phyloP scores from a whole-genome alignment of 177 flowering plant genomes.

The Telopea speciosissima region DNA sequence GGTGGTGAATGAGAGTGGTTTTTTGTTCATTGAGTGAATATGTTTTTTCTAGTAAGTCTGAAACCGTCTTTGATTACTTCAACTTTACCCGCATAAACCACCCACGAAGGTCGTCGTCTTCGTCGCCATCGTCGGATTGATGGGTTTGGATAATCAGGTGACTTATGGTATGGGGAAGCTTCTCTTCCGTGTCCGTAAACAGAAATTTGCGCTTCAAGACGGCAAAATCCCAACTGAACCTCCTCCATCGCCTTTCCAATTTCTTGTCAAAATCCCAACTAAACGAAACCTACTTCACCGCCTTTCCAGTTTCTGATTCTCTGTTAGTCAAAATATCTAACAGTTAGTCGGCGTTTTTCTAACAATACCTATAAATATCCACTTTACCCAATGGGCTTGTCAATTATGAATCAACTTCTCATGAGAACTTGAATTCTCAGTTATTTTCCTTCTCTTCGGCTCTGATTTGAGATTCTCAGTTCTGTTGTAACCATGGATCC shows the following conservation, averaged over 20 bases:
- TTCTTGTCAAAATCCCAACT: too few relatives aligned
- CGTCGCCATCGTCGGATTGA: too few relatives aligned
- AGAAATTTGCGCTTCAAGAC: not conserved
- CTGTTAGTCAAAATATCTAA: conserved; percentile 9
- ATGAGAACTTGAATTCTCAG: not conserved
- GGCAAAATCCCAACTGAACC: not conserved
- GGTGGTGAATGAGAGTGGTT: too few relatives aligned
- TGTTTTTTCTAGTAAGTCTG: too few relatives aligned
- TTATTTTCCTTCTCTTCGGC: not conserved
- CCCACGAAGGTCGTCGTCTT: too few relatives aligned
- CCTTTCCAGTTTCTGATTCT: not conserved
- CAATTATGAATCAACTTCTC: not conserved
- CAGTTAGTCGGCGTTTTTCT: conserved; percentile 11
- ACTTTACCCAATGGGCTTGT: not conserved
- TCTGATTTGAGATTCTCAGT: not conserved
- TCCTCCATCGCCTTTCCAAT: conserved; percentile 8
- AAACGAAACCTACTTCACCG: conserved; percentile 12
- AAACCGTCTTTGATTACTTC: too few relatives aligned
- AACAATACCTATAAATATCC: not conserved
- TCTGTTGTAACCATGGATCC: conserved; percentile 11
- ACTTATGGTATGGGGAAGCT: too few relatives aligned
- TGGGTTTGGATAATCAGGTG: too few relatives aligned
- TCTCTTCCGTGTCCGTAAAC: not conserved
- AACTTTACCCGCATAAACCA: too few relatives aligned
- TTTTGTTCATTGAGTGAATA: not conserved